These are phyloP conservation scores for Fistulinella prunicolor DNA, from an alignment of 768 basidiomycete species.

Conservation along the genomic window DNA sequence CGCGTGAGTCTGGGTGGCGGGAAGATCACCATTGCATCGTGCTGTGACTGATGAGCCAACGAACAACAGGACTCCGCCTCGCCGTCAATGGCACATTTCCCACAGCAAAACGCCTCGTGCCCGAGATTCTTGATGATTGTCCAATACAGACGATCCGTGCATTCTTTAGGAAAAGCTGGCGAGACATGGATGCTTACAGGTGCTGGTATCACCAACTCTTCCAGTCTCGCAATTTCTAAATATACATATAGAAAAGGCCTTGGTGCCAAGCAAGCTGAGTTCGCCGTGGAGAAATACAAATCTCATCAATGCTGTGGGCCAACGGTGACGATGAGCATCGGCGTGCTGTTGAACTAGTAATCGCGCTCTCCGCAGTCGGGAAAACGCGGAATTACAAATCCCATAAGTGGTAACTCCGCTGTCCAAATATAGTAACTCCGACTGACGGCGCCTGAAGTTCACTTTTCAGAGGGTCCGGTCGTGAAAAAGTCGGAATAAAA, in stretches of 20 bases:
- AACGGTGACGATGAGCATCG: not conserved
- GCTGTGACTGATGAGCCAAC: not conserved
- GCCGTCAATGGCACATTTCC: no score
- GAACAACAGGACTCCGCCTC: no score
- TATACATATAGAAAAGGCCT: not conserved
- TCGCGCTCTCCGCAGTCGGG: no score
- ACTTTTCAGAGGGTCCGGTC: not conserved
- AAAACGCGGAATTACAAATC: no score
- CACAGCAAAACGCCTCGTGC: not conserved
- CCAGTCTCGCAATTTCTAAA: not conserved
- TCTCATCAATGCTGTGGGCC: not conserved
- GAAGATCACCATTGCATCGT: not conserved
- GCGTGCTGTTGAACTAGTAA: not conserved
- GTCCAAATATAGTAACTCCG: not conserved
- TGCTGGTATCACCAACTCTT: not conserved
- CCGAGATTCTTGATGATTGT: not conserved
- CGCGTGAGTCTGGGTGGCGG: no score
- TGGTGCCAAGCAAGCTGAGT: not conserved
- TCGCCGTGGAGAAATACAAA: not conserved
- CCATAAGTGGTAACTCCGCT: no score
- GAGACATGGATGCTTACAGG: conserved; percentile 4
- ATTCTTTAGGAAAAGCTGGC: not conserved
- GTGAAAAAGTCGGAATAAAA: not conserved
- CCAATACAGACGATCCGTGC: not conserved
- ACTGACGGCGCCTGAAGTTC: not conserved